Base-by-base conservation (phyloP, 2,329 filamentous ascomycete genomes). In the Cercospora sp. region DNA sequence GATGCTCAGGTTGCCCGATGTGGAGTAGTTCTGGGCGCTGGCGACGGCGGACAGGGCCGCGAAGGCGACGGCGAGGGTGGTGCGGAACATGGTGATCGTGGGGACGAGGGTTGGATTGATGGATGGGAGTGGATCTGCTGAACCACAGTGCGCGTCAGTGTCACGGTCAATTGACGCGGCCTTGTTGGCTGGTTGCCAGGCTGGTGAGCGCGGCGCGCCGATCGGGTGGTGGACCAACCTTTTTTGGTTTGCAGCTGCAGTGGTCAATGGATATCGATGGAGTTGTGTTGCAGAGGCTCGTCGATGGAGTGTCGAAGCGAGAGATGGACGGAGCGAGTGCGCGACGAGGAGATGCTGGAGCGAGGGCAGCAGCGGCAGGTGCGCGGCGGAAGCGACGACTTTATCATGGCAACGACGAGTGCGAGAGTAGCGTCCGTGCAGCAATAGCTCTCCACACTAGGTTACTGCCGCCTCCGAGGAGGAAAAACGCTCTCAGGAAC, bases 11-110 rank as follows among this genome's bases (percentile, higher is more conserved):
- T 80, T 78, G 69, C 81, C 74, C 58, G 80, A 72, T 65, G 72
- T 75, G 66, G 74, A 72, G 74, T 79, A 78, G 70, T 73, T 77
- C 74, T 84, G 82, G 58, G 83, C 82, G 64, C 79, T 80, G 63
- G 79, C 80, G 32, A 82, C 74, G 74, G 81, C 78, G 72, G 82
- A 78, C 70, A 85, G 77, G 70, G 85, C 80, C 72, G 83, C 74
- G 60, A 81, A 81, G 75, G 83, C 79, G 75, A 84, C 68, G 74
- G 85, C 70, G 73, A 83, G 74, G 67, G 81, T 78, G 45, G 82
- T 80, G 80, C 81, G 82, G 80, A 82, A 78, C 84, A 86, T 83
- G 73, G 66, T 84, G 51, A 66, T 67, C 66, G 70, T 18, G 68
- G 64, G 40, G 24, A 21, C 21, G 51, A 30, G 30, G 49, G 21